A percentile compares a stretch with the other conserved stretches of the same genome.
phyloP scores from a whole-genome alignment of 495 filamentous ascomycete genomes.

The Trichoderma virens region DNA sequence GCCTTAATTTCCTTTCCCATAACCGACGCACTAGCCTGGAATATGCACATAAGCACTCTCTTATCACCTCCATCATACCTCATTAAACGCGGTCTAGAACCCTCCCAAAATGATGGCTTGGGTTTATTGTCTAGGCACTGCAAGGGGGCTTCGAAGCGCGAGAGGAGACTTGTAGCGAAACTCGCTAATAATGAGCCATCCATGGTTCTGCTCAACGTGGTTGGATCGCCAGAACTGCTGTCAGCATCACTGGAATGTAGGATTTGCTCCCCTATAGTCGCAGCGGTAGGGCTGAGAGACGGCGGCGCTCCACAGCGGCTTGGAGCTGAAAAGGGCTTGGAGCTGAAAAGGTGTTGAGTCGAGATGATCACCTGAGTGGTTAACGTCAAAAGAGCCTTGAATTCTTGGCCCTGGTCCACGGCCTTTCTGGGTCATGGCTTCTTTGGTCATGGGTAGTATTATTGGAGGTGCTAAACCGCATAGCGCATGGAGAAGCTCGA shows the following conservation, averaged over 20 bases:
- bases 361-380: neutral
- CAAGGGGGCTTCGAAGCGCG: no score
- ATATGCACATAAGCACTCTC: neutral
- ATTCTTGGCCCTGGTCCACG: neutral
- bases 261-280: neutral
- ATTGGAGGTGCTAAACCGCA: neutral
- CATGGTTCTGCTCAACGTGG: neutral
- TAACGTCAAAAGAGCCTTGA: neutral
- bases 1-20: neutral
- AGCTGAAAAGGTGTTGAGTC: neutral
- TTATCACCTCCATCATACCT: neutral
- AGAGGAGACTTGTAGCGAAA: no score
- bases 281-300: neutral
- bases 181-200: neutral
- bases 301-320: neutral
- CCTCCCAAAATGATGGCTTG: neutral
- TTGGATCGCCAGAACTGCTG: neutral
- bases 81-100: neutral
- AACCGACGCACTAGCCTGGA: neutral
- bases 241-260: neutral
- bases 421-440: neutral
- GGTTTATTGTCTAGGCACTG: neutral
- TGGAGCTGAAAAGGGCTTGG: neutral
- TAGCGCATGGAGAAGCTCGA: neutral
- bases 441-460: neutral